A percentile compares a stretch with the other conserved stretches of the same genome.
These are phyloP conservation scores for Acmispon strigosus DNA, from an alignment of 306 rosid species.

Conservation along the genomic window DNA sequence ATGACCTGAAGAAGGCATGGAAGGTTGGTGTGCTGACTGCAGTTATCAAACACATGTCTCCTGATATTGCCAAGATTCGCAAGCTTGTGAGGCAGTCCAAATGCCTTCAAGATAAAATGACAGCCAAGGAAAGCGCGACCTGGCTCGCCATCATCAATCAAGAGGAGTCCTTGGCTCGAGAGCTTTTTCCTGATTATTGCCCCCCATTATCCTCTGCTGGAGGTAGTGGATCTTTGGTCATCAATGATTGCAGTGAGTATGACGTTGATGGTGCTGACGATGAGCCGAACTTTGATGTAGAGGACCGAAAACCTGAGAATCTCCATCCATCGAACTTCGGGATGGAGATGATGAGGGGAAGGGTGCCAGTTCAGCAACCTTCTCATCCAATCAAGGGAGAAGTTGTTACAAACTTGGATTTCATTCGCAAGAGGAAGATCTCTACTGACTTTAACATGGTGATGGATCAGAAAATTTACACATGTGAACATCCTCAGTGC, in stretches of 20 bases:
- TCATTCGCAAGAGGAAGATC: slow-evolving; percentile 57
- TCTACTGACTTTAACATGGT: slow-evolving; percentile 34
- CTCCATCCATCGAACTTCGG: slow-evolving; percentile 40
- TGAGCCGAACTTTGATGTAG: slow-evolving; percentile 48
- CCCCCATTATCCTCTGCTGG: slow-evolving; percentile 43
- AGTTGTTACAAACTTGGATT: slow-evolving; percentile 45
- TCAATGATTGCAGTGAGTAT: slow-evolving; percentile 60
- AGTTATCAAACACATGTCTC: slow-evolving; percentile 87
- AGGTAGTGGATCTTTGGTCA: slow-evolving; percentile 52
- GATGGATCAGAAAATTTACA: slow-evolving; percentile 44
- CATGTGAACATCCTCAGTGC: slow-evolving; percentile 55
- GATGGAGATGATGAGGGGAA: slow-evolving; percentile 46
- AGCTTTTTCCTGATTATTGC: slow-evolving; percentile 56
- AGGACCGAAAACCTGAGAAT: slow-evolving; percentile 51
- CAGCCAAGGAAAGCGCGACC: slow-evolving; percentile 84
- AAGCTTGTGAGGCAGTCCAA: slow-evolving; percentile 87
- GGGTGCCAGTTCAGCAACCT: slow-evolving; percentile 34
- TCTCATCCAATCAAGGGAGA: slow-evolving; percentile 49
- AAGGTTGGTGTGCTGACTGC: slow-evolving; percentile 82
- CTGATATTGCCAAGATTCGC: slow-evolving; percentile 74
- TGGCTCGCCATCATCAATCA: slow-evolving; percentile 87
- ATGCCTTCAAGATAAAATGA: slow-evolving; percentile 89
- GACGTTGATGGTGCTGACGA: slow-evolving; percentile 73
- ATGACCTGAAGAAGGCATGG: slow-evolving; percentile 87
- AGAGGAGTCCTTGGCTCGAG: slow-evolving; percentile 66